phyloP scores from a whole-genome alignment of 306 rosid genomes.

The Carpinus fangiana region DNA sequence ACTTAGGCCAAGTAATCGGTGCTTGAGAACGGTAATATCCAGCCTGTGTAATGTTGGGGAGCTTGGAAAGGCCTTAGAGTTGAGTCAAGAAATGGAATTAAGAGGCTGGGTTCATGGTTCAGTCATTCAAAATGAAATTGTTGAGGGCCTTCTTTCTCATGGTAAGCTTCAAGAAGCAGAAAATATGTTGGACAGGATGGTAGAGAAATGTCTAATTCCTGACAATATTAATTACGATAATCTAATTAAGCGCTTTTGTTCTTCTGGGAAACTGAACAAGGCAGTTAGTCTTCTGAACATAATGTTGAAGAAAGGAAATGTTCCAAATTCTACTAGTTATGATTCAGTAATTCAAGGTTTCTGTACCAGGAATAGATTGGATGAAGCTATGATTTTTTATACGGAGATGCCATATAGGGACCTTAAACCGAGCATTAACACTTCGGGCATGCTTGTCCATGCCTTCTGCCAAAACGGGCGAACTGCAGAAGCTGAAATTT shows the following conservation, averaged over 20 bases:
- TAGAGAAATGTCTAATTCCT: constrained; percentile 60
- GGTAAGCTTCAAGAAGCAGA: constrained; percentile 72
- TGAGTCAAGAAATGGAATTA: constrained; percentile 66
- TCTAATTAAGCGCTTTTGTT: constrained; percentile 66
- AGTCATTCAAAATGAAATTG: constrained; percentile 54
- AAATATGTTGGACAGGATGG: constrained; percentile 58
- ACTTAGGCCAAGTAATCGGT: constrained; percentile 62
- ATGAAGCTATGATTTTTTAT: constrained; percentile 60
- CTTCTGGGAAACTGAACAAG: constrained; percentile 50
- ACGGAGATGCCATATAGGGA: constrained; percentile 62
- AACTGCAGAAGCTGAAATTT: constrained; percentile 67
- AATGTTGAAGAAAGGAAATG: constrained; percentile 67
- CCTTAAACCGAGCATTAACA: constrained; percentile 55
- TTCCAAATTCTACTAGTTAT: constrained; percentile 66
- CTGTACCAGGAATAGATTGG: constrained; percentile 49
- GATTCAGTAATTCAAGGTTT: constrained; percentile 58
- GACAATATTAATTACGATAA: constrained; percentile 59
- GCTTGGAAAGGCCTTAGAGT: constrained; percentile 57
- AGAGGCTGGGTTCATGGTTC: constrained; percentile 79
- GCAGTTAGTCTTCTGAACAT: constrained; percentile 67
- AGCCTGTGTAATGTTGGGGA: constrained; percentile 56
- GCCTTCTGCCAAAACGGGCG: constrained; percentile 54
- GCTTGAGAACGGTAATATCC: constrained; percentile 58
- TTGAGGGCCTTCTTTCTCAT: constrained; percentile 53
- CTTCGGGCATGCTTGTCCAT: constrained; percentile 50